phyloP scores from a whole-genome alignment of 257 asterid genomes.

The Penstemon davidsonii region DNA sequence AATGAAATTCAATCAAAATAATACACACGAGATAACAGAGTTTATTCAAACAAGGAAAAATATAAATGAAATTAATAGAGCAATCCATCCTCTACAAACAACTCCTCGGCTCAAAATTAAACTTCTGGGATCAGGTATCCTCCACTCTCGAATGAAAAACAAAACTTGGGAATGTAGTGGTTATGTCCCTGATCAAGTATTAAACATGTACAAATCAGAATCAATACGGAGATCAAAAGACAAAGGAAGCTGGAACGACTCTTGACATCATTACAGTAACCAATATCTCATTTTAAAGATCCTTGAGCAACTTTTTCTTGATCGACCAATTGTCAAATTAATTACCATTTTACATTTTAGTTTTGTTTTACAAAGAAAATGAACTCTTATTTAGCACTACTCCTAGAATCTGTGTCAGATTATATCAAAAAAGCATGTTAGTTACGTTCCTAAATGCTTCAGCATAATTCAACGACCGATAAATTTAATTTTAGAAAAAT shows the following conservation, averaged over 20 bases:
- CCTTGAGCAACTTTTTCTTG: background rate
- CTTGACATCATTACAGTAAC: background rate
- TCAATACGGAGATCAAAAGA: slow-evolving; percentile 1
- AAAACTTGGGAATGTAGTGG: slow-evolving; percentile 92
- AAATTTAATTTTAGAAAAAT: background rate
- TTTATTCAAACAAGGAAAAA: slow-evolving; percentile 14
- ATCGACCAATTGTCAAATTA: background rate
- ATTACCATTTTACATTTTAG: background rate
- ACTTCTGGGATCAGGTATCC: slow-evolving; percentile 59
- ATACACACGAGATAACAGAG: slow-evolving; percentile 10
- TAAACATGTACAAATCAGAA: slow-evolving; percentile 1
- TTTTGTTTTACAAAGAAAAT: background rate
- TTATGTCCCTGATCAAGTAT: slow-evolving; percentile 47
- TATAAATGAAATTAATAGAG: slow-evolving; percentile 20
- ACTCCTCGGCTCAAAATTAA: slow-evolving; percentile 13
- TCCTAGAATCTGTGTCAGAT: too few species aligned
- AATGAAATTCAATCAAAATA: slow-evolving; percentile 19
- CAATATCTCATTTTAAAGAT: background rate
- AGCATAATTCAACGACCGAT: background rate
- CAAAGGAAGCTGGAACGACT: background rate
- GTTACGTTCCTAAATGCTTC: slow-evolving; percentile 4
- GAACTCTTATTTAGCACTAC: background rate
- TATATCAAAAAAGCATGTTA: background rate
- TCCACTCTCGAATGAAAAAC: slow-evolving; percentile 94
- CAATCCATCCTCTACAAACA: slow-evolving; percentile 34